phyloP scores from a whole-genome alignment of 148 eudicot species.

The Gaultheria prostrata region DNA sequence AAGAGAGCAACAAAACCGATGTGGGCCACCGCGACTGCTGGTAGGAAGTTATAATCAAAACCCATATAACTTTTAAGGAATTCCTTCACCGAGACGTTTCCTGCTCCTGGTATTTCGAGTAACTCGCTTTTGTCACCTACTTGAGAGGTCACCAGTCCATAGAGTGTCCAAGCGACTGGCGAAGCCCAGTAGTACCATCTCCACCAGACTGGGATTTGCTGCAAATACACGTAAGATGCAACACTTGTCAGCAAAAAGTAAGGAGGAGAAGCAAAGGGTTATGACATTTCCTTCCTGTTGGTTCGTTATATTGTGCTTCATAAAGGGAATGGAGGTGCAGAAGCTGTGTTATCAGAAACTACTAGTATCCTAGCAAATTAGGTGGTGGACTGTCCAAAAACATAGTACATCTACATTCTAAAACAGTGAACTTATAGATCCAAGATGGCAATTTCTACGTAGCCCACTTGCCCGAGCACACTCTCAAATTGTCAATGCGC shows the following conservation, averaged over 20 bases:
- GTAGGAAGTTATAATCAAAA: constrained; percentile 34
- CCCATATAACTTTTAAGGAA: constrained; percentile 26
- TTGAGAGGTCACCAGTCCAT: constrained; percentile 46
- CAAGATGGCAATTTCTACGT: too few relatives aligned
- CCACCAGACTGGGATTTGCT: constrained; percentile 57
- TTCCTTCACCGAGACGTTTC: constrained; percentile 14
- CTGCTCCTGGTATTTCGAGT: constrained; percentile 24
- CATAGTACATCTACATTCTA: too few relatives aligned
- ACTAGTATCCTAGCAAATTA: background rate
- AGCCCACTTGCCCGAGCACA: too few relatives aligned
- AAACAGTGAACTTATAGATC: too few relatives aligned
- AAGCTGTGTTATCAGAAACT: background rate
- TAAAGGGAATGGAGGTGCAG: background rate
- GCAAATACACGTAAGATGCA: constrained; percentile 7
- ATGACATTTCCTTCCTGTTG: background rate
- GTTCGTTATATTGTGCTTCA: background rate
- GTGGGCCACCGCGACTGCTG: constrained; percentile 29
- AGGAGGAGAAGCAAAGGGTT: background rate
- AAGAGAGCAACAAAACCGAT: constrained; percentile 36
- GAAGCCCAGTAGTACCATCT: constrained; percentile 57
- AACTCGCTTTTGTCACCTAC: constrained; percentile 22
- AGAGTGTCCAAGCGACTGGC: constrained; percentile 48
- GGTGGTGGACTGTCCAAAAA: too few relatives aligned
- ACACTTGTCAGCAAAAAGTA: background rate
- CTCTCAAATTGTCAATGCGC: too few relatives aligned